Evolutionary conservation across 371 early-diverging fungal genomes (phyloP), one percentile per base, ranked within the genome.

Genomic region (Actinomortierella ambigua): DNA sequence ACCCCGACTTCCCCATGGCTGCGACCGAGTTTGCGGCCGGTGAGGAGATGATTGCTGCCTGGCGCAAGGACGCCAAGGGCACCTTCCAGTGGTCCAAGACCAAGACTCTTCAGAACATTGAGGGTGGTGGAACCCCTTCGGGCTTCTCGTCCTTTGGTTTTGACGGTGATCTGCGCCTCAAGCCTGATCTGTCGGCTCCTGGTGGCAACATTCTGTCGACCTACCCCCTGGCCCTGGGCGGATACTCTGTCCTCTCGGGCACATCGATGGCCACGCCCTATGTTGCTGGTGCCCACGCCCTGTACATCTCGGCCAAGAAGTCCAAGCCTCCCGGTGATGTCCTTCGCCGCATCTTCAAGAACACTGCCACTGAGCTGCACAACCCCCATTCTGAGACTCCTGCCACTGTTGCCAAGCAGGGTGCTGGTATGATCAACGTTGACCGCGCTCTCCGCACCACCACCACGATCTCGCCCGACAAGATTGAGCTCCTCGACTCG

Each of bases 251-350:
- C 13, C 63, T 82, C 57, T 83, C 85, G 20, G 91, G 92, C 47
- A 86, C 85, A 0, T 82, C 82, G n/a, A 88, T 88, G 92, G 89
- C 93, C 1, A 83, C 87, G 44, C 92, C 93, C 0, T 88, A 88
- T 68, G 80, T 87, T 9, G 82, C 92, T 13, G 93, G 93, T 14
- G 68, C 82, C 26, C 82, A 86, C 22, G 91, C 93, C 6, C 70
- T 93, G 59, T 75, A 79, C 61, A 59, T 83, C 49, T 75, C 86
- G 62, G 61, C 77, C 26, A 75, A 58, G 53, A 69, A 63, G 57
- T 18, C 47, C 53, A 60, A 63, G 47, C 57, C 63, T 44, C 61
- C 41, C 53, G 62, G 70, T 42, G 63, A 61, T 54, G 55, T 49
- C 23, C 48, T 67, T 24, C 82, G 84, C 8, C 47, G 67, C 20